Evolutionary conservation across 306 rosid species (phyloP), one percentile per base, ranked within the genome.

Genomic region (Fagus crenata): DNA sequence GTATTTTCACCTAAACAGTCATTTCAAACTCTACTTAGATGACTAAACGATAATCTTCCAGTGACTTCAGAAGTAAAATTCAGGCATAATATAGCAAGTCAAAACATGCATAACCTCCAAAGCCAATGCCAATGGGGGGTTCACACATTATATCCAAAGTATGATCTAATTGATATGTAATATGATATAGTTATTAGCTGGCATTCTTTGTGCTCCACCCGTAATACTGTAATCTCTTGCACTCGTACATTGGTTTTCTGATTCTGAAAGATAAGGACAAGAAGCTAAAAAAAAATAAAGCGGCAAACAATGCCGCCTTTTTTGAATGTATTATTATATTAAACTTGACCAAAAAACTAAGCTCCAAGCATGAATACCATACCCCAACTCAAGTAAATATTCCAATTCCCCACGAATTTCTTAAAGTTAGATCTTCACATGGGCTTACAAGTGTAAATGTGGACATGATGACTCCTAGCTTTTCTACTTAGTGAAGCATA

Each of bases 1-100:
- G 93, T 82, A 96, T 85, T 75, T 91, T 96, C 86, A 96, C 97
- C 99, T 96, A 53, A 11, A 17, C 4, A 72, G 13, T 17, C 54
- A 14, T 67, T 63, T 75, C 31, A 49, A 46, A 7, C 42, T 37
- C 15, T 6, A n/a, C 49, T 67, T 39, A 40, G 71, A 37, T 7
- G 49, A 65, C 28, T 43, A 17, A 39, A 37, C 7, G 3, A n/a
- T 37, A 67, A n/a, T 11, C 13, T 15, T 36, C 6, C 5, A 9
- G 37, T 9, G 13, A 31, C 12, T 59, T 32, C 65, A 31, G 2
- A 46, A 9, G 14, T 46, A 46, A 46, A 58, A 59, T 59, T 35
- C 65, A 58, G 65, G 4, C 33, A 8, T 8, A 11, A 28, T 28
- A 58, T 58, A 31, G 18, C 3, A 58, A 58, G 36, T 8, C 64